Base-by-base conservation (phyloP, 1,284 basidiomycete genomes). In the Fomitopsis schrenkii region DNA sequence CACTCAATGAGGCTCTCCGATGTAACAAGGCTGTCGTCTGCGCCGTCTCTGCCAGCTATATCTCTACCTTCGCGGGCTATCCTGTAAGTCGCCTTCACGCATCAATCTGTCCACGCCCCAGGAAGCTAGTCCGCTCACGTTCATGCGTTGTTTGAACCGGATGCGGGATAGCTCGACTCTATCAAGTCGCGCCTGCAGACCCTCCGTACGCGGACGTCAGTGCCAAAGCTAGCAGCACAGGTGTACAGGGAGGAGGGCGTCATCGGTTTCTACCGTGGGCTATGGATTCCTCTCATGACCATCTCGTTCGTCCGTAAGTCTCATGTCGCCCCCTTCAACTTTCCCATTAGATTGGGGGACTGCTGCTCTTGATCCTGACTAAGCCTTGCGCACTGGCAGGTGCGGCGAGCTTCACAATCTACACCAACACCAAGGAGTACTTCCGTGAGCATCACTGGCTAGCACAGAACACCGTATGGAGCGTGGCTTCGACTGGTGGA, bases 231-330 rank as follows among this genome's bases (percentile, higher is more conserved):
- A 61, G 89, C 90, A 38, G 77, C 79, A 17, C 76, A 86, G 61
- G 93, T 95, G 36, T 91, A 96, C 72, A 83, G 84, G 30, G 94
- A 98, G 74, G 97, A 98, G 79, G 97, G 97, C 7, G 73, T 98
- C 40, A 83, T 84, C 64, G 97, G 96, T 59, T 97, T 97, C 75
- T 97, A 94, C 75, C 84, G 95, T 60, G 94, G 94, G 61, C 73
- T 93, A 59, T 93, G 93, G 83, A 94, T 98, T 68, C 97, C 97
- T 36, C 83, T 98, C 59, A 85, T 97, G 76, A 98, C 97, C 7
- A 98, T 99, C 69, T 96, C 95, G 6, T 95, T 97, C 71, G 96
- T 98, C 71, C 91, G 96, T 83, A 78, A 82, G 80, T 92, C 72
- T 52, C 54, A 48, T 63, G 62, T 30, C n/a, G 10, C 52, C 6